Conservation (phyloP, 441 rosid genomes). For the Daphne laureola region DNA sequence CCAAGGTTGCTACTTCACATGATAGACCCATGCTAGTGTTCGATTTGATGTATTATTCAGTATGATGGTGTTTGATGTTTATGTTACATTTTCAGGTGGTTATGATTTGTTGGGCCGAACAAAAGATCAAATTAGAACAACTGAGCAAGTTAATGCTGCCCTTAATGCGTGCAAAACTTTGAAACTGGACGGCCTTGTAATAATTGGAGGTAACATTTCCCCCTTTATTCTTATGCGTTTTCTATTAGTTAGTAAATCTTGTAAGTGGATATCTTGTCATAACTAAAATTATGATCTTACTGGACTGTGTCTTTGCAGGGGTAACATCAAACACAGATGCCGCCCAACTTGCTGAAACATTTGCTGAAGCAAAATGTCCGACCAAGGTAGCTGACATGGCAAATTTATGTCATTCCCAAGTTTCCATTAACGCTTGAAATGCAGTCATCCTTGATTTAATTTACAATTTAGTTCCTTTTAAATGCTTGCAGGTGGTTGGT, state of each 20-base stretch:
- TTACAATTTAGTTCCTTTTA: not conserved
- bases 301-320: slow-evolving; percentile 42
- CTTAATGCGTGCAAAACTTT: slow-evolving; percentile 69
- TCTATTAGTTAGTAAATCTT: not conserved
- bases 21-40: slow-evolving; percentile 5
- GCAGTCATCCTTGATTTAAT: not conserved
- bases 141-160: slow-evolving; percentile 94
- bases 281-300: slow-evolving; percentile 10
- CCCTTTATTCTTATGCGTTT: slow-evolving; percentile 6
- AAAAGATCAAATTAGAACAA: slow-evolving; percentile 92
- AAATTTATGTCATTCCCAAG: slow-evolving; percentile 2
- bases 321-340: slow-evolving; percentile 98
- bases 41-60: slow-evolving; percentile 8
- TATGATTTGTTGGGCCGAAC: slow-evolving; percentile 97
- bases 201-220: slow-evolving; percentile 71
- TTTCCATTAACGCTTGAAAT: not conserved
- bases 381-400: slow-evolving; percentile 56
- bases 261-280: not conserved
- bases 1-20: slow-evolving; percentile 54
- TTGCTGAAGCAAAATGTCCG: slow-evolving; percentile 79
- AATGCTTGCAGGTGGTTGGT: slow-evolving; percentile 66
- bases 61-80: slow-evolving; percentile 11
- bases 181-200: slow-evolving; percentile 94
- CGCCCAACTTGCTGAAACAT: slow-evolving; percentile 97
- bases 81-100: slow-evolving; percentile 55